A percentile compares a stretch with the other conserved stretches of the same genome.
These are phyloP conservation scores for Chaetomium tenue DNA, from an alignment of 495 filamentous ascomycete genomes.

Conservation along the genomic window DNA sequence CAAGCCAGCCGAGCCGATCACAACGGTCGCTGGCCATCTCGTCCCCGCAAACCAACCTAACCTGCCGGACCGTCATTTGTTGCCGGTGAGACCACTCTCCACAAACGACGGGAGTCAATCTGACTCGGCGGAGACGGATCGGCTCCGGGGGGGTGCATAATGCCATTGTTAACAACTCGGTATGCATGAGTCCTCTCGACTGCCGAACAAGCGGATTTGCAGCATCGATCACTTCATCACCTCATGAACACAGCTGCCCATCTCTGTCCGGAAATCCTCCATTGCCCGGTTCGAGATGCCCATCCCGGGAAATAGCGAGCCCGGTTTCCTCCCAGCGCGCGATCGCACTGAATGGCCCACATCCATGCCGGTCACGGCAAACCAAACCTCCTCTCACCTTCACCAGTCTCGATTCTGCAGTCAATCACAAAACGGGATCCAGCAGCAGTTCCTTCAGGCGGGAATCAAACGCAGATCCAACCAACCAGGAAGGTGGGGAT, in stretches of 20 bases:
- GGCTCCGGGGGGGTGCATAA: background rate
- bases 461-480: conserved; percentile 30
- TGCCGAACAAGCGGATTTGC: background rate
- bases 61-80: background rate
- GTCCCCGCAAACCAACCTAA: background rate
- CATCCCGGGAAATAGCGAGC: background rate
- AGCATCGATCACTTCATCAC: background rate
- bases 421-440: background rate
- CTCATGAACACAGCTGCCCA: background rate
- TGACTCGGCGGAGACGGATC: background rate
- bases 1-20: background rate
- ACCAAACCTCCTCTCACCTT: background rate
- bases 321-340: background rate
- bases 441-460: conserved; percentile 1
- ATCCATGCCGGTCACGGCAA: no score
- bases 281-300: background rate
- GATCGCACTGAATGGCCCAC: background rate
- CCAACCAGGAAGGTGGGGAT: conserved; percentile 17
- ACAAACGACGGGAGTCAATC: background rate
- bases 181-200: conserved; percentile 5
- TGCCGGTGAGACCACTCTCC: background rate
- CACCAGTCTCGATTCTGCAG: background rate
- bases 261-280: background rate
- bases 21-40: background rate
- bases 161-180: background rate